Base-by-base conservation (phyloP, 2,329 filamentous ascomycete species). In the Penicillium sclerotigenum region DNA sequence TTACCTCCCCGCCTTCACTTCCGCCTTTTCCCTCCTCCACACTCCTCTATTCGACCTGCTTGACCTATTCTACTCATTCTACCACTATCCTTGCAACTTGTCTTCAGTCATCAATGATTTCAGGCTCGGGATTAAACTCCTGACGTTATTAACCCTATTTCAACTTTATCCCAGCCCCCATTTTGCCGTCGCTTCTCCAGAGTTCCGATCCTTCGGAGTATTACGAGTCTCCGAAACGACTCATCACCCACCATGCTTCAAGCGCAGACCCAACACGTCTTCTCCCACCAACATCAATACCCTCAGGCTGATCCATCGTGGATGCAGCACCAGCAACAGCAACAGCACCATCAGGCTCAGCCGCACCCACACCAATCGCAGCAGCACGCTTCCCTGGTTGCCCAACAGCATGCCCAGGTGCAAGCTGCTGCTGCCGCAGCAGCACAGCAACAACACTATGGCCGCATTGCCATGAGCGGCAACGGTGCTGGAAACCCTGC, bases 381-480 rank as follows among this genome's bases (percentile, higher is more conserved):
- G 56, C 73, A 76, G 65, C 73, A 75, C 61, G 68, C 72, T 57
- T 74, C 73, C 73, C 77, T 64, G 76, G 78, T 69, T 73, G 80
- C 68, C 54, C 74, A 77, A 58, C 74, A 76, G 57, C 84, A 88
- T 73, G 81, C 78, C 36, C 80, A 84, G 59, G 75, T 78, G 47
- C 81, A 85, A 58, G 70, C 79, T 34, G 66, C 74, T 37, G 71
- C 75, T 2, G 70, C 76, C 5, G 69, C 71, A 5, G 69, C 71
- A 5, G 72, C 76, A 31, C 75, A 80, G 59, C 75, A 79, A 57
- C 77, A 79, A 65, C 81, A 87, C 72, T 92, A 90, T 75, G 88
- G 83, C 71, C 87, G 89, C 62, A 83, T 95, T 65, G 83, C 87
- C 43, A 82, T 83, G 67, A 85, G 80, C 62, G 86, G 86, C 68